phyloP scores from a whole-genome alignment of 768 basidiomycete species.

The Cyclocybe cylindracea region DNA sequence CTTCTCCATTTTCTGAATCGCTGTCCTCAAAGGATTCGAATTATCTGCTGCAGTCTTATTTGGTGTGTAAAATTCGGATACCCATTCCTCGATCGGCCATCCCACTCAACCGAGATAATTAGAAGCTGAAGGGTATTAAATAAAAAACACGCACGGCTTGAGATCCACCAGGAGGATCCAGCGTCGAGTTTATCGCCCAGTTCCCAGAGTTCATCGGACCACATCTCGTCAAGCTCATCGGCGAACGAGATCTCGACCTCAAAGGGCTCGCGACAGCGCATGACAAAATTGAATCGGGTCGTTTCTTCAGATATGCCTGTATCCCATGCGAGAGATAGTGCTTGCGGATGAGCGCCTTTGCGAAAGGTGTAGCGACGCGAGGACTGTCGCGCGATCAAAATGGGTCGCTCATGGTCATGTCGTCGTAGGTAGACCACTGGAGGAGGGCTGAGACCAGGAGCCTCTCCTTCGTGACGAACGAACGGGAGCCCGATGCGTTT shows the following conservation, averaged over 20 bases:
- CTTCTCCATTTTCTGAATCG: conserved; percentile 49
- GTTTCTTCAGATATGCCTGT: conserved; percentile 63
- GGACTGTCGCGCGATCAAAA: conserved; percentile 44
- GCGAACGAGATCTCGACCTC: conserved; percentile 85
- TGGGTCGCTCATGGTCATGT: conserved; percentile 79
- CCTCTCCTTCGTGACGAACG: conserved; percentile 10
- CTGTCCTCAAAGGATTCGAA: conserved; percentile 79
- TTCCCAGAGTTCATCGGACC: conserved; percentile 92
- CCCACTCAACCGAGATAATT: conserved; percentile 44
- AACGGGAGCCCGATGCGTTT: conserved; percentile 18
- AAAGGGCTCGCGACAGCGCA: too few species aligned
- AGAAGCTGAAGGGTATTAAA: conserved; percentile 4
- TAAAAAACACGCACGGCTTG: conserved; percentile 63
- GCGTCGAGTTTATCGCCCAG: conserved; percentile 62
- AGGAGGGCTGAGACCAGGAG: too few species aligned
- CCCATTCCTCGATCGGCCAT: conserved; percentile 98
- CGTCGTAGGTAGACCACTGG: conserved; percentile 91
- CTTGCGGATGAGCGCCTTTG: conserved; percentile 92
- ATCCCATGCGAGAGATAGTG: conserved; percentile 84
- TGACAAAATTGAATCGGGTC: conserved; percentile 10
- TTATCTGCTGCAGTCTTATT: conserved; percentile 67
- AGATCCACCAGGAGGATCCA: conserved; percentile 82
- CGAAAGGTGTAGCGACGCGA: conserved; percentile 86
- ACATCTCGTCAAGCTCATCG: conserved; percentile 94
- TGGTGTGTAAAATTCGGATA: conserved; percentile 84